These are phyloP conservation scores for Skeletonema grethae DNA, from an alignment of 108 stramenopile genomes.

Conservation along the genomic window DNA sequence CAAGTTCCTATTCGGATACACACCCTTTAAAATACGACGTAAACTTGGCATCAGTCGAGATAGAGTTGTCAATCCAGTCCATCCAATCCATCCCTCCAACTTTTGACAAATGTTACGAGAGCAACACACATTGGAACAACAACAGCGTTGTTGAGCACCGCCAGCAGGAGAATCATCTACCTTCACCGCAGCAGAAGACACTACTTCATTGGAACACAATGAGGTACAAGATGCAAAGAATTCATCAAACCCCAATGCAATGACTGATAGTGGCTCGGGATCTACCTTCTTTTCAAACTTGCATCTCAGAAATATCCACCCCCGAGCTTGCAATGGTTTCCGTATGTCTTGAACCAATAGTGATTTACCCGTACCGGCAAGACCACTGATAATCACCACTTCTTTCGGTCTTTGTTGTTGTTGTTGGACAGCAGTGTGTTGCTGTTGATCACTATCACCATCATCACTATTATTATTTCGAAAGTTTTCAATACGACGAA, in stretches of 20 bases:
- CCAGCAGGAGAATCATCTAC: no score
- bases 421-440: no score
- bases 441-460: no score
- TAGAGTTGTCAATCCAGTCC: conserved; percentile 2
- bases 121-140: conserved; percentile 17
- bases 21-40: conserved; percentile 1
- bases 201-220: not conserved
- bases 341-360: conserved; percentile 5
- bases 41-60: conserved; percentile 21
- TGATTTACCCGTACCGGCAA: not conserved
- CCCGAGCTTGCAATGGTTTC: conserved; percentile 13
- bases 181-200: not conserved
- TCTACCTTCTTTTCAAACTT: conserved; percentile 15
- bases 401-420: conserved; percentile 3
- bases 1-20: not conserved
- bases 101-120: conserved; percentile 6
- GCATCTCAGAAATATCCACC: conserved; percentile 23
- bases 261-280: conserved; percentile 21
- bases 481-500: conserved; percentile 2
- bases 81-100: conserved; percentile 7
- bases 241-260: conserved; percentile 26
- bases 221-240: conserved; percentile 11
- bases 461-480: not conserved
- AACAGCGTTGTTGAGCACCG: not conserved
- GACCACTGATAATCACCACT: conserved; percentile 15